These are phyloP conservation scores for Termitomyces sp. DNA, from an alignment of 768 basidiomycete genomes.

Conservation along the genomic window DNA sequence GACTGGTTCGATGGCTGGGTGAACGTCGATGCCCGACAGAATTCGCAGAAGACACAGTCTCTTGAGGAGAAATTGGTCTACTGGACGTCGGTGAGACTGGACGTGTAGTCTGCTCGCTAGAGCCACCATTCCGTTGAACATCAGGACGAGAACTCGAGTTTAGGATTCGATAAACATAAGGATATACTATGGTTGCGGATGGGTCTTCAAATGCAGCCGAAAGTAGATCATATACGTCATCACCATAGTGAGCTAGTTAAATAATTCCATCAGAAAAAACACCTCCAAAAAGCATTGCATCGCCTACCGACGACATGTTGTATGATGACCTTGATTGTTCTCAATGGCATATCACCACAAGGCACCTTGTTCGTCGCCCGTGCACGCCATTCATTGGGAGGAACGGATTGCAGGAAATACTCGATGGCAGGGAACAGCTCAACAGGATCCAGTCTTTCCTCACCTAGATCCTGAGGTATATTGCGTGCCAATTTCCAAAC, in stretches of 20 bases:
- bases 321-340: slow-evolving; percentile 97
- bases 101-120: slow-evolving; percentile 36
- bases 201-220: slow-evolving; percentile 91
- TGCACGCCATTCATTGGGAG: slow-evolving; percentile 95
- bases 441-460: slow-evolving; percentile 77
- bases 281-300: background rate
- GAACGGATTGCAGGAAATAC: slow-evolving; percentile 88
- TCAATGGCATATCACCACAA: slow-evolving; percentile 95
- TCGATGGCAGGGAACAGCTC: slow-evolving; percentile 92
- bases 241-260: slow-evolving; percentile 70
- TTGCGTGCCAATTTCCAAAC: slow-evolving; percentile 97
- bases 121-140: slow-evolving; percentile 29
- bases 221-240: slow-evolving; percentile 88
- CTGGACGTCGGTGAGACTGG: slow-evolving; percentile 60
- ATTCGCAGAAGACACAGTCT: slow-evolving; percentile 45
- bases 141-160: slow-evolving; percentile 60
- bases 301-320: slow-evolving; percentile 93
- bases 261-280: slow-evolving; percentile 5
- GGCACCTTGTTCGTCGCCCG: slow-evolving; percentile 89
- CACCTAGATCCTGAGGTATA: slow-evolving; percentile 87
- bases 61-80: slow-evolving; percentile 70
- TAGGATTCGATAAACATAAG: slow-evolving; percentile 89
- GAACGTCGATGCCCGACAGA: slow-evolving; percentile 54
- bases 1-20: slow-evolving; percentile 65
- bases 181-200: slow-evolving; percentile 96